Percentiles rank a stretch among this genome's conserved stretches.
phyloP scores from a whole-genome alignment of 371 early-diverging fungal genomes.

The Zopfochytrium polystomum region DNA sequence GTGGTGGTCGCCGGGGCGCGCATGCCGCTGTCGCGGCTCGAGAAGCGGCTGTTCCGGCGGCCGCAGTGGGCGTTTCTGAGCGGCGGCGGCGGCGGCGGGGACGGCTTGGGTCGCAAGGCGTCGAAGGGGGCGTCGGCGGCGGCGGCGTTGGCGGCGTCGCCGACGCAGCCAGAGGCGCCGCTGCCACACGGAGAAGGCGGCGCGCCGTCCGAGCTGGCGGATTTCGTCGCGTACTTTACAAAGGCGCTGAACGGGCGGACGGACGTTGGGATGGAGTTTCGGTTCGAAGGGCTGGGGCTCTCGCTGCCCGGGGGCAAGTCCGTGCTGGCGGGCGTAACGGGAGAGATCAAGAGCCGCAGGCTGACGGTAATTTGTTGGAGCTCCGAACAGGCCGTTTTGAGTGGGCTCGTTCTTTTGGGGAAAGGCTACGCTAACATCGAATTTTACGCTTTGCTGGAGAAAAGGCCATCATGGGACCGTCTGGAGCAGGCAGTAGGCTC shows the following conservation, averaged over 20 bases:
- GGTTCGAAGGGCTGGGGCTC: conserved; percentile 58
- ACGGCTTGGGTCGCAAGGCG: neutral
- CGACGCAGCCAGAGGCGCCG: neutral
- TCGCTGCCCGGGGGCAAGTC: conserved; percentile 48
- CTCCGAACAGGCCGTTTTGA: too few relatives aligned
- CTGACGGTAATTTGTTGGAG: conserved; percentile 47
- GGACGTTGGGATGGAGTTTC: conserved; percentile 30
- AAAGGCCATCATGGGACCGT: conserved; percentile 83
- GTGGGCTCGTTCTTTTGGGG: conserved; percentile 9
- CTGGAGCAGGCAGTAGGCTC: conserved; percentile 64
- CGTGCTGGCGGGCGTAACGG: conserved; percentile 55
- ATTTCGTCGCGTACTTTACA: neutral
- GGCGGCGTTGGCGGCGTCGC: neutral
- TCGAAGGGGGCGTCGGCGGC: neutral
- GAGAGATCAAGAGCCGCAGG: conserved; percentile 48
- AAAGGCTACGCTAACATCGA: conserved; percentile 42
- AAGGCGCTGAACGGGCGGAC: conserved; percentile 4
- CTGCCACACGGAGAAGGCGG: neutral
- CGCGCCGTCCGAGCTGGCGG: neutral
- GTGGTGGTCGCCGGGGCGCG: neutral
- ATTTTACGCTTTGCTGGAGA: conserved; percentile 43
- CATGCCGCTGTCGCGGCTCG: neutral
- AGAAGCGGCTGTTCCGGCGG: neutral
- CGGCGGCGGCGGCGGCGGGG: neutral
- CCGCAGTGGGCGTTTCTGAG: neutral